phyloP scores from a whole-genome alignment of 2,329 filamentous ascomycete genomes.

The Ophiostoma tasmaniense region DNA sequence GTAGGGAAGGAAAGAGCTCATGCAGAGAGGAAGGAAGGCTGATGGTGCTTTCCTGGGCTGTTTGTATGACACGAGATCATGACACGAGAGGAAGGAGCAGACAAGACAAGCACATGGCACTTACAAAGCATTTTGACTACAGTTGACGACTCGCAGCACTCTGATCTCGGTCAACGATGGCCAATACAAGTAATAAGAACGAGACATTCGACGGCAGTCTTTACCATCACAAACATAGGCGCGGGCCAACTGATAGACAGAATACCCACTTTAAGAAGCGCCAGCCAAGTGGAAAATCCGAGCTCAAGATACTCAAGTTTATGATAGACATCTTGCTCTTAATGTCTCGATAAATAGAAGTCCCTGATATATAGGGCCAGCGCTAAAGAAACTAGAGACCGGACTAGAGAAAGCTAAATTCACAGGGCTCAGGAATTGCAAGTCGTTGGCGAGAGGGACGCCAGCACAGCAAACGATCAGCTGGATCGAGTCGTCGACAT shows the following conservation, averaged over 20 bases:
- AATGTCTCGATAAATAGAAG: too few relatives aligned
- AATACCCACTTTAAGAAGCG: not conserved
- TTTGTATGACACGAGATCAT: not conserved
- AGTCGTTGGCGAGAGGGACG: conserved; percentile 12
- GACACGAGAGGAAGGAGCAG: not conserved
- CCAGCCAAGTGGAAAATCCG: not conserved
- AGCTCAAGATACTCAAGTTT: not conserved
- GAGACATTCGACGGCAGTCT: not conserved
- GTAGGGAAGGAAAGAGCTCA: not conserved
- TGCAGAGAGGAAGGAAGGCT: not conserved
- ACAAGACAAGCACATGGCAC: not conserved
- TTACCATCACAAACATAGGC: too few relatives aligned
- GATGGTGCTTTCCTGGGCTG: not conserved
- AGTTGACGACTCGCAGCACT: not conserved
- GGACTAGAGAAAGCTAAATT: not conserved
- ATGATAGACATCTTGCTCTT: too few relatives aligned
- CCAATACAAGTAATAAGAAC: too few relatives aligned
- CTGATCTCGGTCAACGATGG: too few relatives aligned
- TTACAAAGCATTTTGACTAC: not conserved
- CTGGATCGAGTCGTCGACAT: not conserved
- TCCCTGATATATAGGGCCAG: too few relatives aligned
- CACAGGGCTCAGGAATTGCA: not conserved
- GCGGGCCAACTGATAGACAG: not conserved
- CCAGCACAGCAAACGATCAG: conserved; percentile 14
- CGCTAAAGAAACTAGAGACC: not conserved